Evolutionary conservation across 2,329 filamentous ascomycete genomes (phyloP), one percentile per base, ranked within the genome.

Genomic region (Penicillium sp.): DNA sequence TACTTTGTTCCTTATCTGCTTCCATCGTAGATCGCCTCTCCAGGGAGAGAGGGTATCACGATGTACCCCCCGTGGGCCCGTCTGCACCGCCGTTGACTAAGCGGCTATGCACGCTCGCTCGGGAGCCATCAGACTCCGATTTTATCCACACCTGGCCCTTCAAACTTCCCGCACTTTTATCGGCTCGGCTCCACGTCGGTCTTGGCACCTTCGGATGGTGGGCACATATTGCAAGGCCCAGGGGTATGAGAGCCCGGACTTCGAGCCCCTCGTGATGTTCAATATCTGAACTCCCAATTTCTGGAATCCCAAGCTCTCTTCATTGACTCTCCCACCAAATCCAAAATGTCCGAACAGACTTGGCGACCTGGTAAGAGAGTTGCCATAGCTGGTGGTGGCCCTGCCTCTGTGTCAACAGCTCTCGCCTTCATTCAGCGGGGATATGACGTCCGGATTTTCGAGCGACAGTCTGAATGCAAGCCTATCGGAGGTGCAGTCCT

Each of bases 361-460:
- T 58, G 52, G 56, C 56, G 56, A 10, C 52, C 49, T 1, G 52
- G 52, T 1, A 58, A 58, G n/a, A 46, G 56, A 11, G 46, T 58
- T 21, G 56, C 56, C 3, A 58, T 58, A 11, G 49, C 49, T 31
- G 56, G 56, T 13, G 56, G 56, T 47, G 56, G 56, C 5, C 56
- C 56, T 11, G 52, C 52, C 1, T 11, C 45, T 8, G 52, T 58
- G 4, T 55, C 56, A 32, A 52, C 49, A 2, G 56, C 27, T 14
- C 46, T 58, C 8, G 52, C 52, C 8, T 58, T 58, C 6, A 31
- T 55, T 16, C 48, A 58, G 13, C 43, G 49, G 24, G 56, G 56
- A 18, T 58, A 52, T 14, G 56, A 58, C 18, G 52, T 58, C 13
- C 42, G 46, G 0, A 38, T 58, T n/a, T 58, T 49, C 29, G 56